Evolutionary conservation across 169 alveolate genomes (phyloP), one percentile per base, ranked within the genome.

Genomic region (Sarcocystis neurona): DNA sequence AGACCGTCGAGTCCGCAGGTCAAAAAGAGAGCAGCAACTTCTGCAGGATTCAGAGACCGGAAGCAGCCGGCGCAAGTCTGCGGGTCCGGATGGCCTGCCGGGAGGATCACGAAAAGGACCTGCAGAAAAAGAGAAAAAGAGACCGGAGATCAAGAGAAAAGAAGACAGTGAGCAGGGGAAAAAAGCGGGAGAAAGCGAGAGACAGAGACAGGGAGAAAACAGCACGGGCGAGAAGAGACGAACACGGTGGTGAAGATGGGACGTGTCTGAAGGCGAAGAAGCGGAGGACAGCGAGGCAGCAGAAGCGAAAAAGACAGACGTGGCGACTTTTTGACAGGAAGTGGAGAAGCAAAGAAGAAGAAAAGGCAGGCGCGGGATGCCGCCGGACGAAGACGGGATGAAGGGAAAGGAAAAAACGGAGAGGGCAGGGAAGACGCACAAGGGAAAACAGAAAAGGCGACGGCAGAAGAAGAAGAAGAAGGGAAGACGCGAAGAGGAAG

Each of bases 1-100:
- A 88, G 43, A 75, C 79, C 91, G 34, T 88, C 91, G n/a, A 88
- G 78, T 34, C 91, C 91, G 88, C 91, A 88, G 23, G 91, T 88
- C 41, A 88, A 68, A 84, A 88, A 88, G 47, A 88, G 82, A 30
- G 91, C 91, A 30, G 91, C 91, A 15, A 88, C 79, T 23, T 88
- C 91, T 41, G 91, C 84, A 27, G 91, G 91, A 63, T 88, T 88
- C 75, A 88, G 66, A 30, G 68, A 70, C 84, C 84, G 60, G 60
- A 88, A 39, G 77, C 82, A 88, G 39, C 88, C 84, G 44, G 79
- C 91, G 30, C 88, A 87, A 6, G 86, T 47, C 78, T 88, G 91
- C 48, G 91, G 91, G 72, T 88, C 91, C 30, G 82, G 74, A 87
- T 78, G 70, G 6, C 91, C 91, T n/a, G 77, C 66, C 27, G 91